phyloP scores from a whole-genome alignment of 345 rosid species.

The Salix caprea region DNA sequence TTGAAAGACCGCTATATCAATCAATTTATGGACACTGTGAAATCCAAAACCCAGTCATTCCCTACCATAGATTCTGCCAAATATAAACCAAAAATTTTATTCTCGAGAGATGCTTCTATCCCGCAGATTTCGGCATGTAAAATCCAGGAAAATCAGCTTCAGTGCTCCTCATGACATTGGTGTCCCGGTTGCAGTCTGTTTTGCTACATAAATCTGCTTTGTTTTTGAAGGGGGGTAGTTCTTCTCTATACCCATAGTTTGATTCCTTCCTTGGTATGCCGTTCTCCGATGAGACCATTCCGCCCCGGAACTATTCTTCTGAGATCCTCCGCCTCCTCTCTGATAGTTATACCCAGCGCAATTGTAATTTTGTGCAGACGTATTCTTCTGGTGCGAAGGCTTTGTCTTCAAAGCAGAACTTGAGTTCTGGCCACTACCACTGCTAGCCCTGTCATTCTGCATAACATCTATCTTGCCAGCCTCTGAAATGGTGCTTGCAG shows the following conservation, averaged over 20 bases:
- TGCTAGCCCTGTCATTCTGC: slow-evolving; percentile 29
- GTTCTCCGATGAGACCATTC: slow-evolving; percentile 65
- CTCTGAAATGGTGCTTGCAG: slow-evolving; percentile 23
- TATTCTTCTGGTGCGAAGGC: slow-evolving; percentile 50
- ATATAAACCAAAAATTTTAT: slow-evolving; percentile 1
- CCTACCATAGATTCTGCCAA: not conserved
- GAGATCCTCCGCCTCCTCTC: slow-evolving; percentile 38
- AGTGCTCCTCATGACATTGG: slow-evolving; percentile 16
- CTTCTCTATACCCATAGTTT: slow-evolving; percentile 54
- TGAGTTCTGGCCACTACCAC: slow-evolving; percentile 23
- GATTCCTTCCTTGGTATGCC: slow-evolving; percentile 73
- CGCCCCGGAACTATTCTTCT: slow-evolving; percentile 38
- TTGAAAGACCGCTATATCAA: not conserved
- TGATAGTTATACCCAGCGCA: slow-evolving; percentile 41
- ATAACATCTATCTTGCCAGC: slow-evolving; percentile 23
- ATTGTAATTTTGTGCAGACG: slow-evolving; percentile 41
- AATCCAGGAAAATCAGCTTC: not conserved
- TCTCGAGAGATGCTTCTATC: slow-evolving; percentile 1
- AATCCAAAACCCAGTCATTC: not conserved
- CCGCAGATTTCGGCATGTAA: not conserved
- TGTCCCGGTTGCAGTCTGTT: slow-evolving; percentile 53
- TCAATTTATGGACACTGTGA: not conserved
- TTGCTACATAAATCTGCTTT: slow-evolving; percentile 95
- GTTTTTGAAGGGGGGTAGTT: slow-evolving; percentile 52
- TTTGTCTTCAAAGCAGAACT: slow-evolving; percentile 37